Conservation (phyloP, 106 monocot species). For the Dendrobium huoshanense region DNA sequence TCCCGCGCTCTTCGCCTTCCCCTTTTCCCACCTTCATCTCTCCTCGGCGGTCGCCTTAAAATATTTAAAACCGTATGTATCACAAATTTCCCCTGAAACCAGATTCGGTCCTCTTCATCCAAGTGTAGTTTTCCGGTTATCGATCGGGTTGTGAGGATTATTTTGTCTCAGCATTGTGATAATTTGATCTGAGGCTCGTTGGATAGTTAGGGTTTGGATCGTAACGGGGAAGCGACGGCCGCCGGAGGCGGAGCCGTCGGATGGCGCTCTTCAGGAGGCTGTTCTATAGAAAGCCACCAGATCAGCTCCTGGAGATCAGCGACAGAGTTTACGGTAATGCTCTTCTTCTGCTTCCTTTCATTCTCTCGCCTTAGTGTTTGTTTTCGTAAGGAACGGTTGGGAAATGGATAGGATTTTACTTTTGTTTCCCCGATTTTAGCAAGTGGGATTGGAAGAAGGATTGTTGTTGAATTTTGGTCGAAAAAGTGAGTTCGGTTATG, state of each 20-base stretch:
- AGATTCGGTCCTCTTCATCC: background rate
- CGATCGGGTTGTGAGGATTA: background rate
- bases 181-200: constrained; percentile 2
- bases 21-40: background rate
- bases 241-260: constrained; percentile 49
- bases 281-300: constrained; percentile 91
- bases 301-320: constrained; percentile 88
- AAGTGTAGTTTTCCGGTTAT: background rate
- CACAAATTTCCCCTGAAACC: background rate
- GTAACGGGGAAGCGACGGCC: background rate
- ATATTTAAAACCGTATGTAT: background rate
- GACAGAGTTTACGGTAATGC: constrained; percentile 81
- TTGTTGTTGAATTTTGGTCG: background rate
- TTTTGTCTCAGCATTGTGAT: background rate
- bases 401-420: no score
- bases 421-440: background rate
- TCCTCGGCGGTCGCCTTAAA: background rate
- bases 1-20: background rate
- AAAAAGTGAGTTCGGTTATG: background rate
- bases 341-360: background rate
- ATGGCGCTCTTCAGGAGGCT: constrained; percentile 97
- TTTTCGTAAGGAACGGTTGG: background rate
- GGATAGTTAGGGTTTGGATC: constrained; percentile 7
- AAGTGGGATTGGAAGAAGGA: background rate
- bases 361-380: background rate